Conservation (phyloP, 768 basidiomycete genomes). For the Calocybe indica region DNA sequence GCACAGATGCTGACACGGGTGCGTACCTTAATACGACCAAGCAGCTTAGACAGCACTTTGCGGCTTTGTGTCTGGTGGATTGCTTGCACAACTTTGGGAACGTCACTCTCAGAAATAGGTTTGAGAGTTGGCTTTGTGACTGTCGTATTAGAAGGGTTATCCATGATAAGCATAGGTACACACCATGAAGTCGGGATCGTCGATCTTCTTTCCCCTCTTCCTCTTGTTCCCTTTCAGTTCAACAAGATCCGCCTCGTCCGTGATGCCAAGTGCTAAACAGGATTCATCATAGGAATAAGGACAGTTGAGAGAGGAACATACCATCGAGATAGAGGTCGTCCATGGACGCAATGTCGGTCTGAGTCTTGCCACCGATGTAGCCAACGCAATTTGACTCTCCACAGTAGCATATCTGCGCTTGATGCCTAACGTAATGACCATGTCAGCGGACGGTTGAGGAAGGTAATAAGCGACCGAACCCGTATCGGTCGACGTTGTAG, state of each 20-base stretch:
- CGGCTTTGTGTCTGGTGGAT: conserved; percentile 83
- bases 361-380: conserved; percentile 95
- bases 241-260: conserved; percentile 79
- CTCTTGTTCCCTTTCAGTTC: conserved; percentile 91
- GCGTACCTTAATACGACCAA: conserved; percentile 77
- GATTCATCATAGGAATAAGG: not conserved
- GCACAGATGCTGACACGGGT: not conserved
- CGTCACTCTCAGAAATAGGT: conserved; percentile 70
- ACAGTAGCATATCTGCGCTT: conserved; percentile 92
- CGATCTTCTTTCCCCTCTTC: conserved; percentile 89
- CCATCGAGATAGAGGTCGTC: conserved; percentile 94
- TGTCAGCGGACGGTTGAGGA: not conserved
- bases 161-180: conserved; percentile 11
- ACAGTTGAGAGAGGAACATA: conserved; percentile 22
- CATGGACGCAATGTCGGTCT: conserved; percentile 92
- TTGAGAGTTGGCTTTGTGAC: conserved; percentile 63
- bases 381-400: conserved; percentile 95
- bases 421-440: conserved; percentile 51
- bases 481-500: conserved; percentile 99
- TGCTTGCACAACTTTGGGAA: conserved; percentile 88
- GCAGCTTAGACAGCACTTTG: conserved; percentile 75
- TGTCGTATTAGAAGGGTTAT: conserved; percentile 3
- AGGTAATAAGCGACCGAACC: conserved; percentile 46
- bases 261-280: conserved; percentile 78
- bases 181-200: conserved; percentile 86